phyloP scores from a whole-genome alignment of 352 stramenopile species.

The Pythium pectinolyticum region DNA sequence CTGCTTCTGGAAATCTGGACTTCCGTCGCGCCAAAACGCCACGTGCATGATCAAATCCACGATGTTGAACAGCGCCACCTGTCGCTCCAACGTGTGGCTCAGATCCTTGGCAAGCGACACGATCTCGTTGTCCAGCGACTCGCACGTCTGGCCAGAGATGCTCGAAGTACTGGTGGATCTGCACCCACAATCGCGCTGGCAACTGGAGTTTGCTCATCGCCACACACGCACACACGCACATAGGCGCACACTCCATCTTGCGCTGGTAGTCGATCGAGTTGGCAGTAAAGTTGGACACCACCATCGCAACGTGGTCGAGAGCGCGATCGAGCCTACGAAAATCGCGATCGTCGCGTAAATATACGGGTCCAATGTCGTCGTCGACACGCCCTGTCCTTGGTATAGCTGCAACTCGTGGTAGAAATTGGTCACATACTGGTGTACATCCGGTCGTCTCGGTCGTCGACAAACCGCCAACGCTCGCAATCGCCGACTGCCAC shows the following conservation, averaged over 20 bases:
- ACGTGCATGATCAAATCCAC: constrained; percentile 63
- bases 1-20: constrained; percentile 67
- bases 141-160: constrained; percentile 68
- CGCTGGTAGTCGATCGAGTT: constrained; percentile 56
- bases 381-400: constrained; percentile 47
- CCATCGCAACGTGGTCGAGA: constrained; percentile 64
- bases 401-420: constrained; percentile 51
- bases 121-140: constrained; percentile 57
- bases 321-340: constrained; percentile 52
- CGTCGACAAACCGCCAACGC: background rate
- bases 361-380: constrained; percentile 33
- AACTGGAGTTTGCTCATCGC: constrained; percentile 60
- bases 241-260: constrained; percentile 70
- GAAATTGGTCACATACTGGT: constrained; percentile 39
- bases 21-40: constrained; percentile 55
- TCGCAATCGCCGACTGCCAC: too few relatives aligned
- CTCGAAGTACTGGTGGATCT: constrained; percentile 64
- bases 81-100: constrained; percentile 57
- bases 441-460: background rate
- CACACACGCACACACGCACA: constrained; percentile 50
- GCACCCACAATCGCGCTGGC: constrained; percentile 41
- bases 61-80: constrained; percentile 76
- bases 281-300: constrained; percentile 63
- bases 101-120: constrained; percentile 54
- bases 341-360: constrained; percentile 46